Evolutionary conservation across 352 stramenopile species (phyloP), one percentile per base, ranked within the genome.

Genomic region (Thraustotheca clavata): DNA sequence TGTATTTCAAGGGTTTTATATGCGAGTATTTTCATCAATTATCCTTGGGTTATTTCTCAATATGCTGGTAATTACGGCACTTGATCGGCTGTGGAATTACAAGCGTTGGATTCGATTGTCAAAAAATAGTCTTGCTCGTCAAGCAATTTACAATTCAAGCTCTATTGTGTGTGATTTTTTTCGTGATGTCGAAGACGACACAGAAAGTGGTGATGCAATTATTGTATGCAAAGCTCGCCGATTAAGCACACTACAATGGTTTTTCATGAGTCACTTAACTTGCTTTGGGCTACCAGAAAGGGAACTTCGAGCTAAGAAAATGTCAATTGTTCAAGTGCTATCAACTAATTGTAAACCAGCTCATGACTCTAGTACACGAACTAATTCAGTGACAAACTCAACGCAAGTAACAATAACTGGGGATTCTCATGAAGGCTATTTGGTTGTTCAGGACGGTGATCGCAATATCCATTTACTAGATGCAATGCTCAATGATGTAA

Each of bases 271-370:
- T 46, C 57, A 65, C 22, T 27, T 65, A 8, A 35, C 39, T 16
- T 49, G 57, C 12, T 65, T 65, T 39, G 57, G 57, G n/a, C 29
- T 65, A 46, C 57, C 57, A 3, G 57, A 65, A 41, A 43, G 57
- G 27, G 3, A 52, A 31, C 43, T 52, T 31, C 43, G 43, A 2
- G 43, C 43, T 11, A 52, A 52, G 43, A 52, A 52, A 18, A 9
- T 52, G 9, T 52, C 43, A 31, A 52, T 52, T 9, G n/a, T 7
- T 35, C 43, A 26, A 2, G 43, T 52, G 24, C 12, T 3, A 1
- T 52, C 43, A n/a, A n/a, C n/a, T n/a, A n/a, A n/a, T n/a, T n/a
- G n/a, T n/a, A n/a, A n/a, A n/a, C n/a, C n/a, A n/a, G n/a, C n/a
- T n/a, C 24, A 24, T 2, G n/a, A 26, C n/a, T 52, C 43, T 24